Percentiles rank a stretch among this genome's conserved stretches.
These are phyloP conservation scores for Myxozyma vanderwaltii DNA, from an alignment of 805 yeast species.

Conservation along the genomic window DNA sequence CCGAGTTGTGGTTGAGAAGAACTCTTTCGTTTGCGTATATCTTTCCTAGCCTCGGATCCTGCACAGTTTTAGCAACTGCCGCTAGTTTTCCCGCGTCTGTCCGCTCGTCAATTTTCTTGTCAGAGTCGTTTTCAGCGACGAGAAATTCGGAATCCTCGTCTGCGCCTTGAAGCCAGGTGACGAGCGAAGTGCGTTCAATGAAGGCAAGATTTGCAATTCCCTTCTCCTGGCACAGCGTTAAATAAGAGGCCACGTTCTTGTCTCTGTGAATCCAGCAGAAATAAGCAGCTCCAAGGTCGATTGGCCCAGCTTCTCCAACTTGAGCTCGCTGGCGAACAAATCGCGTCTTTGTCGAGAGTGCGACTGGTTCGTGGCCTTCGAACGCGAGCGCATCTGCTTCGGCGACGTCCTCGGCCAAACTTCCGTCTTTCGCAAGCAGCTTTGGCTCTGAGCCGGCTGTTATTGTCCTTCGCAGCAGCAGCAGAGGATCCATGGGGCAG, in stretches of 20 bases:
- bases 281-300: constrained; percentile 58
- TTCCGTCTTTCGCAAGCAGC: constrained; percentile 37
- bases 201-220: constrained; percentile 74
- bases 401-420: constrained; percentile 44
- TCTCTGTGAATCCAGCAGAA: constrained; percentile 81
- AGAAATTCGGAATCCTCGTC: constrained; percentile 44
- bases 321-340: constrained; percentile 55
- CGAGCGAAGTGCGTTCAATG: constrained; percentile 79
- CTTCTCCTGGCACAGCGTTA: constrained; percentile 66
- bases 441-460: constrained; percentile 36
- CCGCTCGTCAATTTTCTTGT: background rate
- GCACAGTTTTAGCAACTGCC: constrained; percentile 32
- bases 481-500: constrained; percentile 37
- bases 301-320: constrained; percentile 39
- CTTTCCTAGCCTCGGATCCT: constrained; percentile 55
- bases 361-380: constrained; percentile 35
- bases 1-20: constrained; percentile 49
- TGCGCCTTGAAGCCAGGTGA: constrained; percentile 77
- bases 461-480: constrained; percentile 41
- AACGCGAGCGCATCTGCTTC: constrained; percentile 43
- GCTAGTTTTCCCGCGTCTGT: background rate
- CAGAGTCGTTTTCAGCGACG: background rate
- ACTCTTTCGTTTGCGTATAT: constrained; percentile 50
- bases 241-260: constrained; percentile 77
- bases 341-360: constrained; percentile 54